These are phyloP conservation scores for Coemansia erecta DNA, from an alignment of 192 early-diverging fungal species.

Conservation along the genomic window DNA sequence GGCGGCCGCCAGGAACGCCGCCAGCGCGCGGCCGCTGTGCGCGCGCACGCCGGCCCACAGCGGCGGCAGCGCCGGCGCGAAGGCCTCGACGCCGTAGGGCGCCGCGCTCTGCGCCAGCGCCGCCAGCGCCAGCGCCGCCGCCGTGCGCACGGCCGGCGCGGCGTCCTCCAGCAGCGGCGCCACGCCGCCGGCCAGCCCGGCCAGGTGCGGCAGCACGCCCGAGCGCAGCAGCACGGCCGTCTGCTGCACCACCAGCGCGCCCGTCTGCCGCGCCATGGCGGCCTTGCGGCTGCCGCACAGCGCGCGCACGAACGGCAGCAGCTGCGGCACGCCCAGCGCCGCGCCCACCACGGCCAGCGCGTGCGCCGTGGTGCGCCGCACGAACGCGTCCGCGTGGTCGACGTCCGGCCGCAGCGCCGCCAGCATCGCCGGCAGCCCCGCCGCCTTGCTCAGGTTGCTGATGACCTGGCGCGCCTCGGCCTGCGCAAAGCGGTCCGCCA, in stretches of 20 bases:
- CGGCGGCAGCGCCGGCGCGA: constrained; percentile 86
- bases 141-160: constrained; percentile 93
- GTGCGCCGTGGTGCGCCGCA: constrained; percentile 95
- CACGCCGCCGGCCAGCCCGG: constrained; percentile 88
- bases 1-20: constrained; percentile 98
- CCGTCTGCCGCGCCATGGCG: constrained; percentile 98
- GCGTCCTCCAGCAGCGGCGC: constrained; percentile 92
- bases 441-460: constrained; percentile 95
- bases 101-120: constrained; percentile 95
- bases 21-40: constrained; percentile 93
- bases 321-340: constrained; percentile 90
- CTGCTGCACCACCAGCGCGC: constrained; percentile 96
- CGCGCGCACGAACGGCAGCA: constrained; percentile 94
- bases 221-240: constrained; percentile 94
- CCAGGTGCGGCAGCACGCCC: constrained; percentile 92
- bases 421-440: constrained; percentile 97
- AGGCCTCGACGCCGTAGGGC: constrained; percentile 98
- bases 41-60: constrained; percentile 91
- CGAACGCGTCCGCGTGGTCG: constrained; percentile 96
- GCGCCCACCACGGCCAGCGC: constrained; percentile 97
- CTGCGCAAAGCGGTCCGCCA: constrained; percentile 90
- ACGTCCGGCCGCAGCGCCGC: constrained; percentile 99
- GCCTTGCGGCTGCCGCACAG: constrained; percentile 94
- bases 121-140: constrained; percentile 90
- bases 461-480: constrained; percentile 98